These are phyloP conservation scores for Trichophyton mentagrophytes DNA, from an alignment of 2,329 filamentous ascomycete species.

Conservation along the genomic window DNA sequence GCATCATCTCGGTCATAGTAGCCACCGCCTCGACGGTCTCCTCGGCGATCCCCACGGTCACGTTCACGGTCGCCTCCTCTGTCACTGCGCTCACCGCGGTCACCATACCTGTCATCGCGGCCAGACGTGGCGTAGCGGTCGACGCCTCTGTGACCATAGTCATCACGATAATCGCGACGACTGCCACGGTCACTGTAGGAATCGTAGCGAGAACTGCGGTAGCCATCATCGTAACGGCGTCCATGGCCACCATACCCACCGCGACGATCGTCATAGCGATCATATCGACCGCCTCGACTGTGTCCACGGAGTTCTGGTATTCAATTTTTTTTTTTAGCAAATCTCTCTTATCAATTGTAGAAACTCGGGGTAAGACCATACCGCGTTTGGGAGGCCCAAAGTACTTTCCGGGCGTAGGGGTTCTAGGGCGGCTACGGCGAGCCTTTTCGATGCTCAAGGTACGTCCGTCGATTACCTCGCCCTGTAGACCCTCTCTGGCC, in stretches of 20 bases:
- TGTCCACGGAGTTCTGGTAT: constrained; percentile 35
- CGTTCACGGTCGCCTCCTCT: background rate
- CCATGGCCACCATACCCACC: constrained; percentile 24
- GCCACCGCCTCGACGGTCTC: constrained; percentile 37
- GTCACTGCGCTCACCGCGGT: constrained; percentile 30
- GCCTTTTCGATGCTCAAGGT: constrained; percentile 98
- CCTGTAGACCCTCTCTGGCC: constrained; percentile 89
- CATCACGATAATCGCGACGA: constrained; percentile 18
- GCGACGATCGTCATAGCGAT: constrained; percentile 37
- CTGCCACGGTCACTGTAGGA: constrained; percentile 39
- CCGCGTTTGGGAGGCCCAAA: constrained; percentile 96
- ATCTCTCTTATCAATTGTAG: background rate
- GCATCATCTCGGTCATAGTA: constrained; percentile 42
- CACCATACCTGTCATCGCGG: constrained; percentile 31
- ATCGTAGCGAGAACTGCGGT: constrained; percentile 33
- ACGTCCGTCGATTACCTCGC: constrained; percentile 86
- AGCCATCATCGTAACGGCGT: constrained; percentile 33
- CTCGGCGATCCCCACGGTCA: constrained; percentile 30
- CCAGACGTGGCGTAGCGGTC: constrained; percentile 40
- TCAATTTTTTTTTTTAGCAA: constrained; percentile 13
- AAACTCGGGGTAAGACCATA: constrained; percentile 36
- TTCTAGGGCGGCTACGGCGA: constrained; percentile 83
- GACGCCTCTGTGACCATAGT: constrained; percentile 32
- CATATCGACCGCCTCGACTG: constrained; percentile 33
- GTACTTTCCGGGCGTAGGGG: constrained; percentile 96